A percentile compares a stretch with the other conserved stretches of the same genome.
Conservation (phyloP, 306 rosid genomes). For the Hippophae tibetana region DNA sequence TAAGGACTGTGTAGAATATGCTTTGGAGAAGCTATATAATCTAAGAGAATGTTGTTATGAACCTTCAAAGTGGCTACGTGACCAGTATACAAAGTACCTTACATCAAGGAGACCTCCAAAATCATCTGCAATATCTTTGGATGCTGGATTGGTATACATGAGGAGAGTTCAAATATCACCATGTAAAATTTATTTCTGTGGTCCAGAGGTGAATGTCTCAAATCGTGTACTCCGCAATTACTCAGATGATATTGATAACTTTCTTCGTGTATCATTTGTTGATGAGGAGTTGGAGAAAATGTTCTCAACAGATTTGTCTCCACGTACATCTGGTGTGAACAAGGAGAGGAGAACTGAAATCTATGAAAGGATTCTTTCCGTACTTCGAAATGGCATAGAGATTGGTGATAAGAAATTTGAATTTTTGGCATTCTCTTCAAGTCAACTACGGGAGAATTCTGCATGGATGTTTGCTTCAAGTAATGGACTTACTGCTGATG, state of each 20-base stretch:
- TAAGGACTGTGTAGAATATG: conserved; percentile 34
- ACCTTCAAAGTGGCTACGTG: conserved; percentile 53
- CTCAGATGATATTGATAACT: conserved; percentile 35
- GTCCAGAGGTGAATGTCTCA: conserved; percentile 77
- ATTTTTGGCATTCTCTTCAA: conserved; percentile 82
- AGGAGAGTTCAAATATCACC: conserved; percentile 74
- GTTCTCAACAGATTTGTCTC: conserved; percentile 56
- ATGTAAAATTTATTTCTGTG: conserved; percentile 48
- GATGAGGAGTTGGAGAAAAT: conserved; percentile 68
- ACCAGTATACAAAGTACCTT: conserved; percentile 37
- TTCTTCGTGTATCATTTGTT: conserved; percentile 77
- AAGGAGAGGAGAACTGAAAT: conserved; percentile 41
- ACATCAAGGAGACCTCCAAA: conserved; percentile 21
- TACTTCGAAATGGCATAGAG: conserved; percentile 50
- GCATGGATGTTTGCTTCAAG: conserved; percentile 84
- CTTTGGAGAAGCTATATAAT: conserved; percentile 45
- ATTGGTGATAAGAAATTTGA: conserved; percentile 70
- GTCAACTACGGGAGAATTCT: conserved; percentile 76
- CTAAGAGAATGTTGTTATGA: conserved; percentile 57
- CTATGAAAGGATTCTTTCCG: conserved; percentile 52
- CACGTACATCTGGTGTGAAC: conserved; percentile 27
- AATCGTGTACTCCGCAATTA: conserved; percentile 72
- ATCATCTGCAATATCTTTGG: conserved; percentile 45
- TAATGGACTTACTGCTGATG: conserved; percentile 27
- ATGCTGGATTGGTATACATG: conserved; percentile 58